Base-by-base conservation (phyloP, 805 yeast genomes). In the Wickerhamomyces pijperi region DNA sequence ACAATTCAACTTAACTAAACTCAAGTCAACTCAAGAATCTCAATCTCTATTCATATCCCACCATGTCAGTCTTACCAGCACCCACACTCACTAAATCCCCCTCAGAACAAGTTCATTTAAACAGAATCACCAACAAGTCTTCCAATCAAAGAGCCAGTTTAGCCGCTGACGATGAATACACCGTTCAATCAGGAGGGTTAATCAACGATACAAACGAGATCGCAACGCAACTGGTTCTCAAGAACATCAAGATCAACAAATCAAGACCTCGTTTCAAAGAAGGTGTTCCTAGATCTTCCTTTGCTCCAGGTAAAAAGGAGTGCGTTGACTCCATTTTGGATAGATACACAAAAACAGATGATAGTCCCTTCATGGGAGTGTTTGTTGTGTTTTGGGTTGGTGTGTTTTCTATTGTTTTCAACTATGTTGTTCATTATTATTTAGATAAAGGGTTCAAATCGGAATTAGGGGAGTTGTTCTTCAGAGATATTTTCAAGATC, bases 321-420 rank as follows among this genome's bases (percentile, higher is more conserved):
- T 37, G 36, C 11, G 38, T 41, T 2, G 42, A 43, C 11, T 46
- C 55, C 3, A 43, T 58, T 2, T 39, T 58, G 34, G 63, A 56
- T 20, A 39, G 42, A 15, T 42, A 51, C 0, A 25, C 40, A 13
- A 38, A 39, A 7, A 43, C 37, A 28, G 20, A 35, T 3, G 39
- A 42, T 9, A 47, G 59, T 12, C 51, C 49, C 39, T 87, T 84
- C 55, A 76, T 73, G 48, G 97, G 97, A 2, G 70, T 92, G 43
- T 90, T 77, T 56, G 79, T 85, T 5, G 69, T 87, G 36, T 75
- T 77, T 45, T 85, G 95, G 95, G 61, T 83, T 39, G 72, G 74
- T 5, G 70, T 50, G 25, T 51, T 46, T 4, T 45, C 50, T 20
- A 34, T 46, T 13, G 69, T 76, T 41, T 49, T 76, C 23, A 74